Evolutionary conservation across 2,329 filamentous ascomycete genomes (phyloP), one percentile per base, ranked within the genome.

Genomic region (Venturia effusa): DNA sequence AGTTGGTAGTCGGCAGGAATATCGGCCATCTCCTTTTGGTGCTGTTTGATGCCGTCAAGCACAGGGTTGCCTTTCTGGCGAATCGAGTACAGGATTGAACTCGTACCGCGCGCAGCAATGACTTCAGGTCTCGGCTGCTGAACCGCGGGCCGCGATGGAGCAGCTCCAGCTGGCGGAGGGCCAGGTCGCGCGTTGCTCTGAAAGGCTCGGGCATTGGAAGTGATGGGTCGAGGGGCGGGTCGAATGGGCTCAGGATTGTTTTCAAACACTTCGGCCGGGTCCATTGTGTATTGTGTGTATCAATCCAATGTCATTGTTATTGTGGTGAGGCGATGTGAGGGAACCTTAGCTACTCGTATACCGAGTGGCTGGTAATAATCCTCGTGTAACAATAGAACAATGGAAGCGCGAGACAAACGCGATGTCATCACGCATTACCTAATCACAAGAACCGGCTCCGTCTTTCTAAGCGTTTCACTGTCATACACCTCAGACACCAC

Each of bases 11-110:
- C 94, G 39, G 93, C 90, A 1, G 89, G 88, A n/a, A 96, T 96
- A 71, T 97, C 93, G 66, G 90, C 92, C 75, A 96, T 97, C 76
- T 99, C 94, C 94, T 94, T 99, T 0, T 92, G 84, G 65, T 95
- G 81, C 0, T 88, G 87, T 66, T 88, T 87, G 69, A 99, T 84
- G 74, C 88, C 85, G 63, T 90, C 88, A 37, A 99, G 79, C 61
- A 97, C 89, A 0, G 94, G 94, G 70, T 99, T 99, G 66, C 93
- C 94, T 75, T 96, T 95, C 75, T 99, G 92, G 48, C 92, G 86
- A 19, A 90, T 88, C 41, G 92, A 97, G 37, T 97, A 92, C 24
- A 96, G 82, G 68, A 97, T 96, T 19, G 89, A 91, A 4, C 88
- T 88, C 1, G 84, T 80, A 61, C 81, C 73, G 68, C 84, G 80